Evolutionary conservation across 371 early-diverging fungal species (phyloP), one percentile per base, ranked within the genome.

Genomic region (Ecytonucleospora hepatopenaei): DNA sequence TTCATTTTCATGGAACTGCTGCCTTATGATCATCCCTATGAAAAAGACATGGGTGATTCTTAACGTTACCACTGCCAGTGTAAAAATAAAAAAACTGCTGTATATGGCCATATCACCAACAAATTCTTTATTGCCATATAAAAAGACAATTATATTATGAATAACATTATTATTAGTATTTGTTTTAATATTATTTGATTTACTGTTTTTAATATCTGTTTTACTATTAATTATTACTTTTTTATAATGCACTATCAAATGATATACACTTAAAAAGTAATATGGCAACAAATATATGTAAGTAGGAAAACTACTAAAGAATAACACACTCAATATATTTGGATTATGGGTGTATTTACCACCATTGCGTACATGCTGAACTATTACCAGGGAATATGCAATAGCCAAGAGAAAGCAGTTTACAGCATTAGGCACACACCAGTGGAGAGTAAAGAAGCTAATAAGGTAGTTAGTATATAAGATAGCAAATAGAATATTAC

Each of bases 1-100:
- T 46, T 68, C 69, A 60, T 74, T 72, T 0, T 53, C 68, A 21
- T 35, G 60, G 64, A 72, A 77, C 62, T 77, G 72, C 40, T 65
- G 67, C 55, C 78, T 71, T 34, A 69, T 61, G 55, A 77, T 67
- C 12, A 62, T 57, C 12, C 58, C 23, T 53, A 68, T 69, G 15
- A 65, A 49, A 1, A 72, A 53, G 19, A 72, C 27, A 5, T 62
- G 59, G 19, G 61, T 61, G 15, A 69, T 47, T 33, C 61, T 60
- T 19, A 70, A 55, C 62, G 68, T 57, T 40, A 74, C 15, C 8
- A 69, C 28, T 16, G 59, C 33, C 8, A 74, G 48, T 17, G 71
- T 63, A 49, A 70, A 53, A 40, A 59, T 48, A 23, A 71, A 40
- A 8, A 62, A 48, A 34, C 70, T 68, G 55, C 64, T 55, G 23